Evolutionary conservation across 441 rosid species (phyloP).

Genomic region (Isatis lusitanica): DNA sequence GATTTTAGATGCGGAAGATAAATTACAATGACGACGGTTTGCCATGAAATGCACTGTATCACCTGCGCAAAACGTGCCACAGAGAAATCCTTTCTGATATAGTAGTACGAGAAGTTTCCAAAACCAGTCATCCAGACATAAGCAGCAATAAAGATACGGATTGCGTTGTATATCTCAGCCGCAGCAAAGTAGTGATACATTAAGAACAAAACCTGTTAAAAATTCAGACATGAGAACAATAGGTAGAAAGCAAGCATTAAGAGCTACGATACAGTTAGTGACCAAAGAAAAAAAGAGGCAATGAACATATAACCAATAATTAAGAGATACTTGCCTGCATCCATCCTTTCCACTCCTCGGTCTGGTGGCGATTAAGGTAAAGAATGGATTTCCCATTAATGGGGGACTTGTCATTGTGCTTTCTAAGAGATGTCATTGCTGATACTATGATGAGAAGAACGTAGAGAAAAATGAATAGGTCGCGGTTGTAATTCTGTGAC

Average conservation of each 20-base stretch:
- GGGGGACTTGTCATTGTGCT: conserved; percentile 74
- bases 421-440: conserved; percentile 83
- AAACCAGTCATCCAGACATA: conserved; percentile 99
- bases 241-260: background rate
- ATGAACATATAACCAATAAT: background rate
- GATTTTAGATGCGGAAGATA: conserved; percentile 11
- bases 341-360: conserved; percentile 99
- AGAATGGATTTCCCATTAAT: conserved; percentile 75
- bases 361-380: conserved; percentile 91
- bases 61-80: conserved; percentile 93
- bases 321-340: conserved; percentile 81
- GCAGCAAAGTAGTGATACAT: conserved; percentile 98
- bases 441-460: conserved; percentile 87
- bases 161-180: conserved; percentile 87
- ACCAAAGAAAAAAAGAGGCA: background rate
- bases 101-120: conserved; percentile 96
- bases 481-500: conserved; percentile 86
- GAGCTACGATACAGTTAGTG: background rate
- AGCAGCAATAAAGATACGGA: conserved; percentile 92
- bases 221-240: background rate
- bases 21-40: conserved; percentile 1
- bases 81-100: conserved; percentile 92
- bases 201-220: conserved; percentile 82
- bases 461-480: conserved; percentile 87
- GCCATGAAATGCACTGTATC: conserved; percentile 3